A percentile compares a stretch with the other conserved stretches of the same genome.
phyloP scores from a whole-genome alignment of 257 asterid genomes.

The Primulina tabacum region DNA sequence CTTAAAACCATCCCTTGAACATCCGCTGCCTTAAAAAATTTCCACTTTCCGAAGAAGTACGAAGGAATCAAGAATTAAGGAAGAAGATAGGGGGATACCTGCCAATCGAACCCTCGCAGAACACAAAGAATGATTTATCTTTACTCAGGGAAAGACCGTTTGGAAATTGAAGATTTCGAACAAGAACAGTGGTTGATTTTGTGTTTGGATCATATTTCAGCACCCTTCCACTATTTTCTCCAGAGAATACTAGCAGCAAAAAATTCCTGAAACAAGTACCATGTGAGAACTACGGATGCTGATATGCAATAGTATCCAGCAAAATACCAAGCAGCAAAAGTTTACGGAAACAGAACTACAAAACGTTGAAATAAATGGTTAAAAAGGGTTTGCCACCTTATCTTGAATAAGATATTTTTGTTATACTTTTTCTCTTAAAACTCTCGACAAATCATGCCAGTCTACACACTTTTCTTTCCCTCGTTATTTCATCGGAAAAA shows the following conservation, averaged over 20 bases:
- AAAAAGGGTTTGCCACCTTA: background rate
- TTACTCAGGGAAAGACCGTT: conserved; percentile 87
- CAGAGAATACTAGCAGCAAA: conserved; percentile 68
- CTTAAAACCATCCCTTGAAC: background rate
- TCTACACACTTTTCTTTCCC: background rate
- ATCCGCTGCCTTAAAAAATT: background rate
- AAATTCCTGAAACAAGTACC: conserved; percentile 59
- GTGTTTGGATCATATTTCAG: conserved; percentile 67
- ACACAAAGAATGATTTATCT: conserved; percentile 77
- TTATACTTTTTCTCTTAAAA: background rate
- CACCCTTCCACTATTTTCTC: conserved; percentile 81
- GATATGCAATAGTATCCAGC: background rate
- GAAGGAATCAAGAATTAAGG: background rate
- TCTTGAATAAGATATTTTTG: background rate
- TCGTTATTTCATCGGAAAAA: background rate
- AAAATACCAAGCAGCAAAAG: background rate
- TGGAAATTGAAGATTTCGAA: conserved; percentile 72
- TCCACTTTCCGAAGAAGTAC: background rate
- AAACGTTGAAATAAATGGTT: background rate
- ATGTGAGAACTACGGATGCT: background rate
- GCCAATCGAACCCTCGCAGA: conserved; percentile 72
- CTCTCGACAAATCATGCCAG: background rate
- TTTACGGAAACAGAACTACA: background rate
- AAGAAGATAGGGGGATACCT: conserved; percentile 39
- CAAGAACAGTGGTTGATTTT: conserved; percentile 67